phyloP scores from a whole-genome alignment of 164 flowering plant species.

The Berberis vulgaris region DNA sequence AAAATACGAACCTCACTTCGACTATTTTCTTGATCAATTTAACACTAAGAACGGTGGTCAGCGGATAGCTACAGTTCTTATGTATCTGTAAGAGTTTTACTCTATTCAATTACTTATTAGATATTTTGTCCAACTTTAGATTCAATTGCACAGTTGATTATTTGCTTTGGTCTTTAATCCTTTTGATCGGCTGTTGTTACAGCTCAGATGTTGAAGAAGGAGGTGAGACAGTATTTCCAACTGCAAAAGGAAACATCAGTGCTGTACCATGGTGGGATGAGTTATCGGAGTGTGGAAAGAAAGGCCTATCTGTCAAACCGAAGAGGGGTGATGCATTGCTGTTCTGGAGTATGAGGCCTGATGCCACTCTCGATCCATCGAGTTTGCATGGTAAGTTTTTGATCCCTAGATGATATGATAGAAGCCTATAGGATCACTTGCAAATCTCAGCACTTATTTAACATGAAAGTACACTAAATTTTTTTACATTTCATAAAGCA shows the following conservation, averaged over 20 bases:
- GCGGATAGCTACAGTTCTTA: constrained; percentile 82
- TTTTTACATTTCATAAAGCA: no score
- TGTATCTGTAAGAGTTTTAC: constrained; percentile 69
- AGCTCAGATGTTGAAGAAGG: constrained; percentile 99
- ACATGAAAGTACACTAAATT: no score
- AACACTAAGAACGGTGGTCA: constrained; percentile 88
- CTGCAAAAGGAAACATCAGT: constrained; percentile 61
- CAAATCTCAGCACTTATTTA: no score
- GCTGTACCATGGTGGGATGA: constrained; percentile 76
- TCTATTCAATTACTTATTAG: background rate
- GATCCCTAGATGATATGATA: background rate
- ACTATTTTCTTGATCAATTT: constrained; percentile 80
- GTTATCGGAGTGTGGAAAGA: constrained; percentile 73
- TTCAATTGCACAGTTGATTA: background rate
- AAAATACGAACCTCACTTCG: constrained; percentile 89
- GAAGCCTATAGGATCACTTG: background rate
- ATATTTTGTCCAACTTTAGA: background rate
- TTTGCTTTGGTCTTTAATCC: background rate
- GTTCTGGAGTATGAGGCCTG: constrained; percentile 96
- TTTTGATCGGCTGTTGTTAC: constrained; percentile 14
- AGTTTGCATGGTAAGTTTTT: constrained; percentile 76
- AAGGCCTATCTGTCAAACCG: constrained; percentile 76
- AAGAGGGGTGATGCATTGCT: constrained; percentile 92
- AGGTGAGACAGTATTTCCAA: constrained; percentile 94
- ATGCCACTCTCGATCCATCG: constrained; percentile 75